Conservation (phyloP, 192 early-diverging fungal species). For the Polychytrium aggregatum region DNA sequence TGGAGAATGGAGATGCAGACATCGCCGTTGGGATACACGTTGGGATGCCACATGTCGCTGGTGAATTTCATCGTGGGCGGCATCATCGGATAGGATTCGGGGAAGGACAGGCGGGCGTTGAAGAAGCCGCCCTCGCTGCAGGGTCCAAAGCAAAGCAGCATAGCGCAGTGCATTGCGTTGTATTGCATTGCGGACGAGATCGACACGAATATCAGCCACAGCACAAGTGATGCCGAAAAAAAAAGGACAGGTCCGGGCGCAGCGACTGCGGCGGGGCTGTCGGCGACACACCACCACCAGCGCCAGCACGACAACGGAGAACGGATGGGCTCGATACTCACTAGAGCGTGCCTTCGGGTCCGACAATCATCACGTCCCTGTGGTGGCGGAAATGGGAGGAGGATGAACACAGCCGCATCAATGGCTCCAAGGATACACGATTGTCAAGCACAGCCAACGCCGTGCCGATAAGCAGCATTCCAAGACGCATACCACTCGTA, state of each 20-base stretch:
- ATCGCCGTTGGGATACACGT: slow-evolving; percentile 73
- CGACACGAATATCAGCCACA: too few species aligned
- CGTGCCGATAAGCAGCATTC: slow-evolving; percentile 1
- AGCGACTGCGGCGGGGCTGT: background rate
- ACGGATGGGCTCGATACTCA: slow-evolving; percentile 26
- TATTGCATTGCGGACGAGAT: too few species aligned
- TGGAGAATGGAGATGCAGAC: slow-evolving; percentile 97
- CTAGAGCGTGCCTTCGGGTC: slow-evolving; percentile 78
- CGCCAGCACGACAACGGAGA: background rate
- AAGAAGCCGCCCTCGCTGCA: slow-evolving; percentile 88
- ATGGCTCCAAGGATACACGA: background rate
- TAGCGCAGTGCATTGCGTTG: background rate
- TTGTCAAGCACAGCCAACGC: background rate
- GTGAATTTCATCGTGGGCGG: slow-evolving; percentile 84
- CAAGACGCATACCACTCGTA: slow-evolving; percentile 67
- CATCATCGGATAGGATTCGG: slow-evolving; percentile 66
- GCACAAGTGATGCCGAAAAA: slow-evolving; percentile 3
- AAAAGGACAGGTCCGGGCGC: background rate
- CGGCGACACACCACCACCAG: background rate
- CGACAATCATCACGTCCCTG: slow-evolving; percentile 88
- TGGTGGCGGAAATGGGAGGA: slow-evolving; percentile 8
- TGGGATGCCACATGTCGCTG: slow-evolving; percentile 90
- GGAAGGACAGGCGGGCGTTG: slow-evolving; percentile 50
- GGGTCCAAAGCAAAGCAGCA: slow-evolving; percentile 1
- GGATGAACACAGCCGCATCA: background rate